These are phyloP conservation scores for Nothopassalora personata DNA, from an alignment of 2,329 filamentous ascomycete genomes.

Conservation along the genomic window DNA sequence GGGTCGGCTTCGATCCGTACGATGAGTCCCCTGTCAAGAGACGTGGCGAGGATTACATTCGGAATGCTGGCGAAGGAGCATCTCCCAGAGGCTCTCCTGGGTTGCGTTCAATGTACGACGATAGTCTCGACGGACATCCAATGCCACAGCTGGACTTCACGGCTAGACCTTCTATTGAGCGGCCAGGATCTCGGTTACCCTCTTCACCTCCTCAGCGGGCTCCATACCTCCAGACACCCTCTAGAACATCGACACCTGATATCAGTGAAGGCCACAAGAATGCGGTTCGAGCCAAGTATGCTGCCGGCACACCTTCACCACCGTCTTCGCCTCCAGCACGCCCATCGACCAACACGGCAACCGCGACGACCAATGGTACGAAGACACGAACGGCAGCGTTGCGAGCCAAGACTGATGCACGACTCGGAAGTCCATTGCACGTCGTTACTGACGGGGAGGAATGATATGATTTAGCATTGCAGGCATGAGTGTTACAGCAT, in stretches of 20 bases:
- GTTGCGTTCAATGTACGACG: slow-evolving; percentile 18
- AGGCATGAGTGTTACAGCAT: neutral
- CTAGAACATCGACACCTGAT: slow-evolving; percentile 19
- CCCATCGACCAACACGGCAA: slow-evolving; percentile 15
- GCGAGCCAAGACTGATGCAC: slow-evolving; percentile 17
- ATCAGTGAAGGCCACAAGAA: slow-evolving; percentile 15
- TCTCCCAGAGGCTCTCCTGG: slow-evolving; percentile 9
- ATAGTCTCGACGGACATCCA: slow-evolving; percentile 2
- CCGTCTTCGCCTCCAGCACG: slow-evolving; percentile 2
- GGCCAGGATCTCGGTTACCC: slow-evolving; percentile 1
- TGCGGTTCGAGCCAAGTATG: slow-evolving; percentile 13
- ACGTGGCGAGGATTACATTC: slow-evolving; percentile 59
- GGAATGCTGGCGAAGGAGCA: slow-evolving; percentile 7
- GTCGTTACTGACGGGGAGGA: slow-evolving; percentile 6
- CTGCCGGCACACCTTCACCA: slow-evolving; percentile 1
- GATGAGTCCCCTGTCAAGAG: slow-evolving; percentile 64
- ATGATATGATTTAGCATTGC: neutral
- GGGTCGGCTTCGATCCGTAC: slow-evolving; percentile 67
- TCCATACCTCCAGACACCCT: slow-evolving; percentile 22
- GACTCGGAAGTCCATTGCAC: slow-evolving; percentile 20
- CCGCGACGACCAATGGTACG: slow-evolving; percentile 11
- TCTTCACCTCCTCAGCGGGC: slow-evolving; percentile 12
- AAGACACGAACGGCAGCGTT: slow-evolving; percentile 14
- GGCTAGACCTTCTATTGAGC: slow-evolving; percentile 4
- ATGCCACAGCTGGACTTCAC: slow-evolving; percentile 14